Conservation (phyloP, 768 basidiomycete genomes). For the Scleroderma citrinum region DNA sequence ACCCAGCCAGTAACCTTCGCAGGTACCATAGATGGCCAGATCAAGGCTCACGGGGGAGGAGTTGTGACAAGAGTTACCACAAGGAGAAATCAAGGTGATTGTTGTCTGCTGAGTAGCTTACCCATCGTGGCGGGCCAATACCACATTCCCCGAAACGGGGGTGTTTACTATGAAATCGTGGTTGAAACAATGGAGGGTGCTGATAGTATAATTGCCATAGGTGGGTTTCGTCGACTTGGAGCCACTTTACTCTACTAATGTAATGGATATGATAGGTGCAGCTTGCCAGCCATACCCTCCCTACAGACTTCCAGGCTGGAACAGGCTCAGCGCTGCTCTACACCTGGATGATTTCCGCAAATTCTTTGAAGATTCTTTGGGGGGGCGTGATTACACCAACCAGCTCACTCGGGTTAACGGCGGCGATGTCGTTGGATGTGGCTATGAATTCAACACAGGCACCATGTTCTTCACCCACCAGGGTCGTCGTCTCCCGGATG, state of each 20-base stretch:
- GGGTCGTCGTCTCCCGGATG: slow-evolving; percentile 44
- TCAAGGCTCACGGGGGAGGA: slow-evolving; percentile 16
- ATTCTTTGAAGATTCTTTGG: slow-evolving; percentile 51
- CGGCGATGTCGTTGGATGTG: slow-evolving; percentile 58
- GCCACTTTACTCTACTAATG: background rate
- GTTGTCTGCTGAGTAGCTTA: slow-evolving; percentile 52
- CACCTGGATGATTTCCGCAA: slow-evolving; percentile 70
- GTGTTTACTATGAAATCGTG: slow-evolving; percentile 61
- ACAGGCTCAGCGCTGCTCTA: slow-evolving; percentile 55
- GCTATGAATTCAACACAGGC: slow-evolving; percentile 50
- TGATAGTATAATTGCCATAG: slow-evolving; percentile 53
- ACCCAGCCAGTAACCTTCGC: slow-evolving; percentile 38
- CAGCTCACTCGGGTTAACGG: slow-evolving; percentile 27
- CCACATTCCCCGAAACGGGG: slow-evolving; percentile 44
- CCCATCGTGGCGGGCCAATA: slow-evolving; percentile 60
- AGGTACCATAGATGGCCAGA: slow-evolving; percentile 36
- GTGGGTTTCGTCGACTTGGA: slow-evolving; percentile 27
- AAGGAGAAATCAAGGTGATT: slow-evolving; percentile 38
- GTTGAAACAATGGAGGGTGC: slow-evolving; percentile 40
- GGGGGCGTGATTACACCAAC: slow-evolving; percentile 37
- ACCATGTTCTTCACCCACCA: slow-evolving; percentile 62
- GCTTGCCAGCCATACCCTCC: slow-evolving; percentile 59
- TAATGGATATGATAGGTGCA: slow-evolving; percentile 38
- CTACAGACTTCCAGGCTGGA: slow-evolving; percentile 69
- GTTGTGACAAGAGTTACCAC: too few species aligned